Evolutionary conservation across 106 monocot species (phyloP), one percentile per base, ranked within the genome.

Genomic region (Allium sativum): DNA sequence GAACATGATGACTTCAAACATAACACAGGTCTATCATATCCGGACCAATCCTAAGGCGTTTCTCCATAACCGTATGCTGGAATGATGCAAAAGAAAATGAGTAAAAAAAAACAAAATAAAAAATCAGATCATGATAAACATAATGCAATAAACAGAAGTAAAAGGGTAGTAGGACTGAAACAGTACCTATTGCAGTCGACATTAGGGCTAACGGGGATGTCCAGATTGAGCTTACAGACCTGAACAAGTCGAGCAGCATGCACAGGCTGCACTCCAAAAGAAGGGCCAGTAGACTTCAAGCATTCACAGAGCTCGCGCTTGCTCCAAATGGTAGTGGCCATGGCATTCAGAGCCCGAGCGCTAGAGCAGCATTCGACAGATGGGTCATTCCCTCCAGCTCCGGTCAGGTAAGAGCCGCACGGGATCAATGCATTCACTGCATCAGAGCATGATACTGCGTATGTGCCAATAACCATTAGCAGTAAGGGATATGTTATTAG

Each of bases 391-490:
- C 42, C 54, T 4, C 76, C 93, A 1, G 40, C n/a, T 0, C 82
- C 82, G 9, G 80, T 20, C 45, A 93, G 73, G 70, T 66, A 93
- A 21, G 77, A 16, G 10, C 80, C 93, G 55, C 89, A 89, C 0
- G 93, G 82, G 55, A 73, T 76, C 76, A 93, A 73, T 14, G 81
- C 76, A 14, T 64, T 69, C 52, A 93, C 73, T 0, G 89, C 93
- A 41, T 85, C 80, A 17, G 82, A 75, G 70, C 93, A 93, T 65
- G 85, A 76, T 48, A 85, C 4, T 15, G 48, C 59, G 9, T 15
- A 4, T 9, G 59, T 12, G 6, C 13, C 48, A 15, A 7, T 12
- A 21, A 9, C 40, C 42, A 42, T 10, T 8, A 42, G 42, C 14
- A 59, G 8, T 12, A 11, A 6, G 15, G 48, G 31, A 31, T 31